Base-by-base conservation (phyloP, 352 stramenopile species). In the Halophytophthora batemanensis region DNA sequence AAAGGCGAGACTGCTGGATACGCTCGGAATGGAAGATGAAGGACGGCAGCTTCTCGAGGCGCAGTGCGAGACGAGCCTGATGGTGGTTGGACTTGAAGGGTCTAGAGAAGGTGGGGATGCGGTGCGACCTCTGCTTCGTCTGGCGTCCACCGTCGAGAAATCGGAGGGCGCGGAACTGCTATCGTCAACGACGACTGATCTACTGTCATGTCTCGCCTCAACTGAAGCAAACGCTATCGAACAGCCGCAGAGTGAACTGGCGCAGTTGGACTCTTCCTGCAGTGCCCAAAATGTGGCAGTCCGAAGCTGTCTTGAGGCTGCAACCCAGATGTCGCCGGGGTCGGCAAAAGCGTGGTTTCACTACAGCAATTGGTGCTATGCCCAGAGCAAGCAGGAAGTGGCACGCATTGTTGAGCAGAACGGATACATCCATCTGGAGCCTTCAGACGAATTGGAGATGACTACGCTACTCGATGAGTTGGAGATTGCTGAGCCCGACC, bases 291-390 rank as follows among this genome's bases (percentile, higher is more conserved):
- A 59, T 43, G 28, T 35, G 48, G 45, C 50, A 31, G 44, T 39
- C 18, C 41, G 66, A 18, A 78, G 41, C 34, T 81, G 65, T 22
- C 59, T 70, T 36, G 21, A 61, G 40, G 18, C 71, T 47, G 79
- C 77, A 3, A 73, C 71, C 6, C 35, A 57, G 11, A 39, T 86
- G 17, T 50, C 51, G 1, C 64, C 71, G 25, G 58, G 54, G 23
- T 82, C 71, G 40, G 38, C 64, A 5, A 69, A 72, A 29, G 73
- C 68, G 1, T 93, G 79, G 79, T 49, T 82, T 37, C 48, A 62
- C 21, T 93, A 87, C 40, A 77, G 77, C 52, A 64, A 89, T 46
- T 93, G 82, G 82, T 87, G 71, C 28, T 88, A 93, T 36, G 56
- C 74, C 31, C 71, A 67, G 31, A 74, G 71, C 12, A 77, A 70